A percentile compares a stretch with the other conserved stretches of the same genome.
Conservation (phyloP, 1,139 yeast species). For the Pichia sp. region DNA sequence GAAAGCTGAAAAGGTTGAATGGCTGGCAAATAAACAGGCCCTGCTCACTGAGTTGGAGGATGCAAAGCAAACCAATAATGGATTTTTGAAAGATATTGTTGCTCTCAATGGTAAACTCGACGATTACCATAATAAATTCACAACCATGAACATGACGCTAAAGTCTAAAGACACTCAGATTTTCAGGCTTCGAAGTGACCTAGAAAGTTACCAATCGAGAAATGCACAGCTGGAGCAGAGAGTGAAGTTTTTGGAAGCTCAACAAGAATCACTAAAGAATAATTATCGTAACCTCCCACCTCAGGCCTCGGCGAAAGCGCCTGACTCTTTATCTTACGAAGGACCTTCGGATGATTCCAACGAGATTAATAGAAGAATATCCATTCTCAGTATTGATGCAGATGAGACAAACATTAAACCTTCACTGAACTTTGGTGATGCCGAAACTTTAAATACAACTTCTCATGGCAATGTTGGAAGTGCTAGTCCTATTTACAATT, state of each 20-base stretch:
- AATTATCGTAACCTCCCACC: neutral
- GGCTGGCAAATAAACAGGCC: constrained; percentile 40
- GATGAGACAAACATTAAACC: neutral
- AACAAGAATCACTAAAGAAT: neutral
- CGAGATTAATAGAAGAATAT: constrained; percentile 22
- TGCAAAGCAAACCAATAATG: constrained; percentile 36
- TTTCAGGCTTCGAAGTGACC: constrained; percentile 48
- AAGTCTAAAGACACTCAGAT: constrained; percentile 65
- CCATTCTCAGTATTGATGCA: constrained; percentile 19
- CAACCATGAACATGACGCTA: constrained; percentile 40
- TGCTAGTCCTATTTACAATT: neutral
- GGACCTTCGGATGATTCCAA: constrained; percentile 9
- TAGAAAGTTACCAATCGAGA: constrained; percentile 44
- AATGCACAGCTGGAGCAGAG: constrained; percentile 39
- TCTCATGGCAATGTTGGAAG: neutral
- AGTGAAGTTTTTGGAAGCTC: constrained; percentile 8
- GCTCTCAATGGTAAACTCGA: constrained; percentile 31
- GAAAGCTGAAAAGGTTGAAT: constrained; percentile 42
- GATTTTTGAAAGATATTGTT: constrained; percentile 37
- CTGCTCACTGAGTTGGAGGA: constrained; percentile 33
- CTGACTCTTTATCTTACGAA: neutral
- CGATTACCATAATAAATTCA: constrained; percentile 39
- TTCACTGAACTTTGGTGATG: constrained; percentile 1
- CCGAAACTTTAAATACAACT: neutral
- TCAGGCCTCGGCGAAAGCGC: neutral